Base-by-base conservation (phyloP, 371 early-diverging fungal genomes). In the Saksenaea oblongispora region DNA sequence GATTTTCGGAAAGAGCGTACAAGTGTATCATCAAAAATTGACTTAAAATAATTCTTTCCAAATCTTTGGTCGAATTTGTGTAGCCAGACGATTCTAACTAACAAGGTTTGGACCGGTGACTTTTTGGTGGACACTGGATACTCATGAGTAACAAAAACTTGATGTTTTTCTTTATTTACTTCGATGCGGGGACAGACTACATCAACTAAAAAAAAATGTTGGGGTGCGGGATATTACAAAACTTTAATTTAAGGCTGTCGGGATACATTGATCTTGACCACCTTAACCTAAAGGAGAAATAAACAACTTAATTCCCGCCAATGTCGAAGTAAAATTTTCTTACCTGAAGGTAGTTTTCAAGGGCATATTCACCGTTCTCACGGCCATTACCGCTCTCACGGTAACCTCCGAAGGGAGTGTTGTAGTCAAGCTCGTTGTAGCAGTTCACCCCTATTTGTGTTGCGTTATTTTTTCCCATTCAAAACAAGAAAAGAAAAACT, bases 361-460 rank as follows among this genome's bases (percentile, higher is more conserved):
- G 68, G 15, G 91, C 87, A 69, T 89, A 89, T 62, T 87, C 83
- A 63, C 93, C 93, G 18, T 87, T 82, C 67, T 93, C 92, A 61
- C 90, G 87, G 57, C 92, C 93, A 70, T 90, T 83, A 51, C 97
- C 97, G 54, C 85, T 85, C 78, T 91, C 84, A 79, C 91, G 93
- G 78, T 82, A 89, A 15, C 97, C 97, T 64, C 97, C 97, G 73
- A 94, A 95, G 63, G 80, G 83, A 59, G 79, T 85, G 63, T 77
- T 74, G 58, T 73, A 71, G 57, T 78, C 74, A 26, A 75, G 61
- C 31, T 69, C 72, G 42, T 75, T 77, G 61, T 71, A 72, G 41
- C 74, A 78, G 61, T 79, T 79, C 34, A 75, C 69, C 80, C 74
- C 62, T 61, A 56, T n/a, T 41, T 17, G 5, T 14, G 14, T 41